Evolutionary conservation across 495 filamentous ascomycete species (phyloP).

Genomic region (Cercophora sp.): DNA sequence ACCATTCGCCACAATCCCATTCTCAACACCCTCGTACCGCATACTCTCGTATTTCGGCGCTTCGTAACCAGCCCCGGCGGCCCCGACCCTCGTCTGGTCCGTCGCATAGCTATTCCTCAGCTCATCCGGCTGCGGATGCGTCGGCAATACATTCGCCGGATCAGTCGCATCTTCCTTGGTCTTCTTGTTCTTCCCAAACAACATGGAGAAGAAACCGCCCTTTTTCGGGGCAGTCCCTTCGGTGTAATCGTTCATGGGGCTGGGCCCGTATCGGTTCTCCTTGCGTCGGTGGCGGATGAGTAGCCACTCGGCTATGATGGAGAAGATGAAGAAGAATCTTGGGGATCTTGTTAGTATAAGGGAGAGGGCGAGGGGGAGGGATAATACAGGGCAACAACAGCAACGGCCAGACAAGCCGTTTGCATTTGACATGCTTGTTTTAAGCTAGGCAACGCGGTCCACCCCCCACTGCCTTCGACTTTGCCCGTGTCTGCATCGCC

Average conservation of each 20-base stretch:
- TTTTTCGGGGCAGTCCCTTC: background rate
- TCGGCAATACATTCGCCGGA: conserved; percentile 35
- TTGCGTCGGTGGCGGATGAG: conserved; percentile 68
- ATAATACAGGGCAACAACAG: conserved; percentile 72
- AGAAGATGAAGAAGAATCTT: conserved; percentile 60
- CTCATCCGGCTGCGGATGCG: conserved; percentile 38
- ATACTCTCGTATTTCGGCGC: conserved; percentile 11
- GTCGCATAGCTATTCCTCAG: conserved; percentile 39
- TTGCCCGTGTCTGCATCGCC: conserved; percentile 46
- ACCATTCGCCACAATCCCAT: background rate
- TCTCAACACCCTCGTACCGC: background rate
- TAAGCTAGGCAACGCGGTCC: conserved; percentile 43
- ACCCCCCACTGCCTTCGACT: conserved; percentile 34
- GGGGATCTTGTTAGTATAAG: background rate
- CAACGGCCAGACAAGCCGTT: conserved; percentile 69
- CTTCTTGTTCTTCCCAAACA: conserved; percentile 26
- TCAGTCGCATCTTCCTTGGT: no score
- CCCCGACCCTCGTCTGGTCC: conserved; percentile 35
- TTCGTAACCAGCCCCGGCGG: no score
- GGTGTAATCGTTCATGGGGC: conserved; percentile 43
- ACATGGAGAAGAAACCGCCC: conserved; percentile 22
- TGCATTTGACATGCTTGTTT: conserved; percentile 64
- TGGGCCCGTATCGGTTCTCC: conserved; percentile 75
- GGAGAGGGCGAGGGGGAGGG: conserved; percentile 30
- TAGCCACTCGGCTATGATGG: conserved; percentile 58